Evolutionary conservation across 345 rosid genomes (phyloP).

Genomic region (Hibiscus tridactylites): DNA sequence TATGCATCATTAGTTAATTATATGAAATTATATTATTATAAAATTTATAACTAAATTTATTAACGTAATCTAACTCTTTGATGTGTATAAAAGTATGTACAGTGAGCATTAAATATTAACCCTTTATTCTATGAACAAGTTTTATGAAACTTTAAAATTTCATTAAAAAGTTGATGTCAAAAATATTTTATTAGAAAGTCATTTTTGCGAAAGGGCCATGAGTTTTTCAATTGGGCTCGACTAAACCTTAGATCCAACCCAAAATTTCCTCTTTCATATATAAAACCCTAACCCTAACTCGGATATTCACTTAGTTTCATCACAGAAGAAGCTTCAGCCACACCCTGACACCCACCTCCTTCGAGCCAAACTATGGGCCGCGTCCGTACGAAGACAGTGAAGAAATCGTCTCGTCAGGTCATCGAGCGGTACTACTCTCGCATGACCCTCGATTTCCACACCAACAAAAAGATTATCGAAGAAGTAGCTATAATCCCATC

Average conservation of each 20-base stretch:
- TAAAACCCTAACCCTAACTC: constrained; percentile 3
- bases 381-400: constrained; percentile 83
- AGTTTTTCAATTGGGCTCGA: neutral
- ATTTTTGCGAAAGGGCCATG: neutral
- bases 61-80: too few species aligned
- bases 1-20: too few species aligned
- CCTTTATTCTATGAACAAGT: too few species aligned
- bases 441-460: constrained; percentile 63
- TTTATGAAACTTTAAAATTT: neutral
- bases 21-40: too few species aligned
- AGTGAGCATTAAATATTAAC: too few species aligned
- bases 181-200: neutral
- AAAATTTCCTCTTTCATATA: neutral
- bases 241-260: neutral
- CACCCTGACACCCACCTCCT: neutral
- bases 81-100: too few species aligned
- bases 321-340: neutral
- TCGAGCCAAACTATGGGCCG: constrained; percentile 48
- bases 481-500: constrained; percentile 87
- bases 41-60: too few species aligned
- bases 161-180: neutral
- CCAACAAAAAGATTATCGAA: constrained; percentile 26
- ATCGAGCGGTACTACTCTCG: constrained; percentile 80
- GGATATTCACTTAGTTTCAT: neutral
- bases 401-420: constrained; percentile 86